phyloP scores from a whole-genome alignment of 768 basidiomycete species.

The Pleurotus sapidus region DNA sequence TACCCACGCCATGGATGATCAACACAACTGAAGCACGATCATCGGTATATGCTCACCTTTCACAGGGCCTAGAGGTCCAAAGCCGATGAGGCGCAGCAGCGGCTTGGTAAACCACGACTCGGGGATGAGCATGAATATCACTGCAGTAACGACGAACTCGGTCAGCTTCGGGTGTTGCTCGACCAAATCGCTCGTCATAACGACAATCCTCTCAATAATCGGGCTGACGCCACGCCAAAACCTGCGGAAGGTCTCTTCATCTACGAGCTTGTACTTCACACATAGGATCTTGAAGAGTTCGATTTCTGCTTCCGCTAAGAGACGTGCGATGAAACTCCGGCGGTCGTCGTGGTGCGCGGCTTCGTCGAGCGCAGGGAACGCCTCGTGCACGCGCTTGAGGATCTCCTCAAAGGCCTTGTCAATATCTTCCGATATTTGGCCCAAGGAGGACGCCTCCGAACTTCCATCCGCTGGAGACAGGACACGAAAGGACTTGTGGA shows the following conservation, averaged over 20 bases:
- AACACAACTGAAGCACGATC: too few species aligned
- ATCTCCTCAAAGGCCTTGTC: conserved; percentile 16
- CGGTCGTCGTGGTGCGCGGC: conserved; percentile 26
- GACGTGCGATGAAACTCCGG: conserved; percentile 13
- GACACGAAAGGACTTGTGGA: neutral
- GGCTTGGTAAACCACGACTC: conserved; percentile 28
- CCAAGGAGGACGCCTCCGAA: neutral
- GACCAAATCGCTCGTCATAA: conserved; percentile 27
- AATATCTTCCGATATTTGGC: conserved; percentile 15
- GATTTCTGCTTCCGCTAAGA: conserved; percentile 23
- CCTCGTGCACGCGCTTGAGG: conserved; percentile 19
- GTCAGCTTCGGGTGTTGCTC: conserved; percentile 32
- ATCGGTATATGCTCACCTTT: conserved; percentile 21
- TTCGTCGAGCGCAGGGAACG: conserved; percentile 28
- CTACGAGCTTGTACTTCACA: conserved; percentile 16
- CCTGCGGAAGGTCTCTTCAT: conserved; percentile 18
- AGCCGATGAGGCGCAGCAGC: conserved; percentile 30
- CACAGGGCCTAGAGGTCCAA: conserved; percentile 28
- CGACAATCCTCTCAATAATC: conserved; percentile 17
- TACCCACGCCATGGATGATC: conserved; percentile 5
- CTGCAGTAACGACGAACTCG: conserved; percentile 19
- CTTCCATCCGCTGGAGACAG: neutral
- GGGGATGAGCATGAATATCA: conserved; percentile 23
- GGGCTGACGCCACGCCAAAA: conserved; percentile 23
- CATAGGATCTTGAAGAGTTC: conserved; percentile 17